Evolutionary conservation across 441 rosid genomes (phyloP), one percentile per base, ranked within the genome.

Genomic region (Populus hybrid): DNA sequence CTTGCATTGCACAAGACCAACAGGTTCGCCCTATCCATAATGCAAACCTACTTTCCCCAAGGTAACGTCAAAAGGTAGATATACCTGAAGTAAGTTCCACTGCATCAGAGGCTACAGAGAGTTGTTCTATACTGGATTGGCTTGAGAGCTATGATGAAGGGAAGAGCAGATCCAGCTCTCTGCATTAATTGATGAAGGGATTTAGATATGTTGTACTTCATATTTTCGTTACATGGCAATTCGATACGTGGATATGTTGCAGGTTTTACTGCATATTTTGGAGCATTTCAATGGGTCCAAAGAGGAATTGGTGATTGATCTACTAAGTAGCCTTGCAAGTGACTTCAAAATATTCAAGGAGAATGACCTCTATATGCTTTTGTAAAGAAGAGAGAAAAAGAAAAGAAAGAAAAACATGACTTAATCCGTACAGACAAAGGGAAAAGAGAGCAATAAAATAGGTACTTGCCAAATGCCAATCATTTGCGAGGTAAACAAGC

Each of bases 301-400:
- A n/a, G 78, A 79, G 74, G 87, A 83, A 76, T 63, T 73, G 23
- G 84, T 86, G 74, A 67, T 79, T 32, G 78, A 74, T 64, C 63
- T 83, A 38, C 64, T 86, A 65, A 67, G 42, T 72, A 50, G 70
- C 72, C 86, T 86, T 53, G 88, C 84, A 77, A 64, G 81, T 59
- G 89, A 86, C 24, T 88, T 86, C 26, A 0, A 84, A 70, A 79
- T 88, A 70, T 86, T 76, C 63, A 84, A 76, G 80, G 83, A 88
- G 84, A 84, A 82, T 46, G 61, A 82, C 69, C 2, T 80, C 30
- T 88, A 82, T 74, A 81, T 79, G 84, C 78, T 83, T 50, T 19
- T 88, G 86, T 84, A 69, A 75, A 26, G 6, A 38, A 35, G 53
- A 74, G 57, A 67, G 64, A 63, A 63, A 38, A 14, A 14, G 4